Percentiles rank a stretch among this genome's conserved stretches.
Evolutionary conservation across 495 filamentous ascomycete genomes (phyloP).

Genomic region (Annulohypoxylon nitens): DNA sequence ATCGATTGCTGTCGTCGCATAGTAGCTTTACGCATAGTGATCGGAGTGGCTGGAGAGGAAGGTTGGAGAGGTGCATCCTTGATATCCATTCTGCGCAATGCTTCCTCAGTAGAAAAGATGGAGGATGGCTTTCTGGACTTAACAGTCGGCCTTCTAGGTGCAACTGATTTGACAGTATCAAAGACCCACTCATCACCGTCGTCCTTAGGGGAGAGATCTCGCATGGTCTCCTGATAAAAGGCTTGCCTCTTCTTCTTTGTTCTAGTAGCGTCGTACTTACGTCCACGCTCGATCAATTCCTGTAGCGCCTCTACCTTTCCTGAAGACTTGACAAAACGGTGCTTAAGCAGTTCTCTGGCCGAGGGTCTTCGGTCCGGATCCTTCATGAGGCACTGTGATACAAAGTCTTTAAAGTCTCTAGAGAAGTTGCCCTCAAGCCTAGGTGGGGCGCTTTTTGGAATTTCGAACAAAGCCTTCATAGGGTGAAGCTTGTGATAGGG

Average conservation of each 20-base stretch:
- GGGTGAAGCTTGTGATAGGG: conserved; percentile 92
- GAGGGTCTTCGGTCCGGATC: conserved; percentile 86
- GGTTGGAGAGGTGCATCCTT: conserved; percentile 68
- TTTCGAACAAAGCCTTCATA: conserved; percentile 98
- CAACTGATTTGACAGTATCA: conserved; percentile 84
- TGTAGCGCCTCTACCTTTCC: conserved; percentile 86
- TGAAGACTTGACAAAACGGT: conserved; percentile 88
- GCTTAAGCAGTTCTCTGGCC: conserved; percentile 89
- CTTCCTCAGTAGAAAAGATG: conserved; percentile 65
- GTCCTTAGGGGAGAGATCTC: conserved; percentile 74
- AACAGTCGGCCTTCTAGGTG: conserved; percentile 57
- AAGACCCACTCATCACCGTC: conserved; percentile 97
- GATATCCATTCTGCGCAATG: conserved; percentile 70
- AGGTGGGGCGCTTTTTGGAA: conserved; percentile 91
- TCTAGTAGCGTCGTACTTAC: conserved; percentile 78
- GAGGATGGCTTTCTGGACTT: conserved; percentile 68
- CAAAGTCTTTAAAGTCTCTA: conserved; percentile 92
- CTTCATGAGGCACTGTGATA: conserved; percentile 89
- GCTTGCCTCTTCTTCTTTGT: conserved; percentile 69
- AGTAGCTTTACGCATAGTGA: conserved; percentile 65
- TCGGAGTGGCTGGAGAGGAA: conserved; percentile 57
- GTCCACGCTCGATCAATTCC: conserved; percentile 87
- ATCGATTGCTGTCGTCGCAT: conserved; percentile 67
- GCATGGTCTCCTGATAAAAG: conserved; percentile 93
- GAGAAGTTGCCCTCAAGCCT: conserved; percentile 89